A percentile compares a stretch with the other conserved stretches of the same genome.
phyloP scores from a whole-genome alignment of 2,329 filamentous ascomycete genomes.

The Didymella arachidicola region DNA sequence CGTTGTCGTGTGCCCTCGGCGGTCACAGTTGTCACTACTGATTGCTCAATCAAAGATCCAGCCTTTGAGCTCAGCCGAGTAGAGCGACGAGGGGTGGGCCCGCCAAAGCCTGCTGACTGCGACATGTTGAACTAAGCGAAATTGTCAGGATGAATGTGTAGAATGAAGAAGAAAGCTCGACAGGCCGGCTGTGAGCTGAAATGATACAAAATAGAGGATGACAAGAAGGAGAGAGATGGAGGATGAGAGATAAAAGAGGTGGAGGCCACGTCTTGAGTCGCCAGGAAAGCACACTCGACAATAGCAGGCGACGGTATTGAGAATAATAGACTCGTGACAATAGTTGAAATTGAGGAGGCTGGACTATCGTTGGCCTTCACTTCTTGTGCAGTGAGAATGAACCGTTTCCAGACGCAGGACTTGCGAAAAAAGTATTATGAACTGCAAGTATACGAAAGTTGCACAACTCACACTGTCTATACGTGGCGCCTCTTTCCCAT shows the following conservation, averaged over 20 bases:
- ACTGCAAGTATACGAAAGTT: background rate
- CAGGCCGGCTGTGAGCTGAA: background rate
- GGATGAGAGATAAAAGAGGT: background rate
- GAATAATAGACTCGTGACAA: constrained; percentile 2
- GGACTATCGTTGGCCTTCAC: background rate
- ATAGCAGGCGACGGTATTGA: background rate
- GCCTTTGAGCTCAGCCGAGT: constrained; percentile 38
- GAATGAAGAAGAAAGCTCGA: background rate
- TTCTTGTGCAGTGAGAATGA: constrained; percentile 5
- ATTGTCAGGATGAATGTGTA: background rate
- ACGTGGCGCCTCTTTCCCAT: background rate
- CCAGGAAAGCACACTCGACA: background rate
- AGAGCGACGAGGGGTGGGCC: constrained; percentile 44
- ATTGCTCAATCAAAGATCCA: constrained; percentile 38
- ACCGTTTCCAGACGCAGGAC: background rate
- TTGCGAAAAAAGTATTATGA: background rate
- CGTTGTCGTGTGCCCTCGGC: constrained; percentile 27
- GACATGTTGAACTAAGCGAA: constrained; percentile 29
- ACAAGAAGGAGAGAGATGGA: background rate
- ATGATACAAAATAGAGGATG: background rate
- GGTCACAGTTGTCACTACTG: constrained; percentile 30
- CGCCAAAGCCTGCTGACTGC: constrained; percentile 30
- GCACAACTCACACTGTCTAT: constrained; percentile 13
- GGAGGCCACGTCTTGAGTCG: background rate
- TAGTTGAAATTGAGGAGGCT: background rate